Evolutionary conservation across 2,329 filamentous ascomycete species (phyloP), one percentile per base, ranked within the genome.

Genomic region (Ophiostoma piceae): DNA sequence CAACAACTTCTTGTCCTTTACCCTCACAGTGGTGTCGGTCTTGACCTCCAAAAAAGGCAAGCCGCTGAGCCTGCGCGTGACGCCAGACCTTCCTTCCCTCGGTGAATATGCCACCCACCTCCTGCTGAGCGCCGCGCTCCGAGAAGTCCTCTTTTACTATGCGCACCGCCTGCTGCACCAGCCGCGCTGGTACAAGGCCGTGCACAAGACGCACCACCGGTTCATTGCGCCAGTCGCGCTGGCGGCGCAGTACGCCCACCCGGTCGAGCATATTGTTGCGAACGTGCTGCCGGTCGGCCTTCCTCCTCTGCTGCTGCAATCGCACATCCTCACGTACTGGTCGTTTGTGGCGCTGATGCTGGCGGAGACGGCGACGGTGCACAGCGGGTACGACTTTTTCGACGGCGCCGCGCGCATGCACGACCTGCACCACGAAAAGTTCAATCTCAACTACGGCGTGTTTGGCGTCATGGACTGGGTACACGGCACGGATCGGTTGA

Each of bases 381-480:
- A 87, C 75, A 85, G 83, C 71, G 86, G 85, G 7, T 87, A 85
- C 74, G 84, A 87, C 68, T 86, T 86, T 73, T 80, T 85, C 19
- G 74, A 70, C 71, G 80, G 79, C 70, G 80, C 75, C 69, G 84
- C 84, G 0, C 78, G 77, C 72, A 81, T 81, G 75, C 85, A 88
- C 76, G 85, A 88, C 76, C 75, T 82, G 39, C 85, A 88, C 73
- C 85, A 87, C 76, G 84, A 86, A 78, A 81, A 81, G 72, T 87
- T 87, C 73, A 80, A 82, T 70, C 77, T 85, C 16, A 82, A 86
- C 72, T 87, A 82, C 76, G 84, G 84, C 1, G 81, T 79, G 0
- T 77, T 86, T 72, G 84, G 83, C 1, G 73, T 83, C 67, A 74
- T 87, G 51, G 51, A 87, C 74, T 85, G 82, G 81, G n/a, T 85